These are phyloP conservation scores for Boletus edulis DNA, from an alignment of 768 basidiomycete species.

Conservation along the genomic window DNA sequence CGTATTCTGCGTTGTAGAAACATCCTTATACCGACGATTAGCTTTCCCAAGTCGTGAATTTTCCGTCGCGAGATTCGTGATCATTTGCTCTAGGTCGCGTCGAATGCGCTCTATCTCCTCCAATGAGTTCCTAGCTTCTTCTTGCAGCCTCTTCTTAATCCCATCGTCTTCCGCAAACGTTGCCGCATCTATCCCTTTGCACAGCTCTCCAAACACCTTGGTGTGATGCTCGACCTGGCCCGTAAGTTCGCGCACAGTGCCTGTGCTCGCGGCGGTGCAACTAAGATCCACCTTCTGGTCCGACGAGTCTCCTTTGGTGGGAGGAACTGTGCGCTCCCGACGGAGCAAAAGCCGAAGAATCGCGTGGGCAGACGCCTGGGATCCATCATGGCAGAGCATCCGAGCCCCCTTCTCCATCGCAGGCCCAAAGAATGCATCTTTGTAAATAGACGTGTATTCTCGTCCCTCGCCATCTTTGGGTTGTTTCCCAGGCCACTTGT, in stretches of 20 bases:
- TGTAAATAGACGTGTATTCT: constrained; percentile 36
- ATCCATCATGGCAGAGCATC: constrained; percentile 40
- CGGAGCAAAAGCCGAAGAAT: constrained; percentile 43
- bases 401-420: constrained; percentile 46
- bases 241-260: constrained; percentile 43
- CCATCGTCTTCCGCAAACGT: constrained; percentile 39
- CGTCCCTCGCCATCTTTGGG: constrained; percentile 29
- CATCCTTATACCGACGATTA: constrained; percentile 13
- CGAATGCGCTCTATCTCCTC: constrained; percentile 41
- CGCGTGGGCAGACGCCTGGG: constrained; percentile 40
- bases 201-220: constrained; percentile 40
- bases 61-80: constrained; percentile 34
- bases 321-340: constrained; percentile 36
- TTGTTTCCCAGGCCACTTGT: constrained; percentile 41
- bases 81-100: constrained; percentile 39
- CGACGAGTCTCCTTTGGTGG: constrained; percentile 45
- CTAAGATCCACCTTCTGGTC: constrained; percentile 38
- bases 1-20: constrained; percentile 9
- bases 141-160: constrained; percentile 36
- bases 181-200: constrained; percentile 41
- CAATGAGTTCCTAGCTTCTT: constrained; percentile 38
- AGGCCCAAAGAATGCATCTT: constrained; percentile 43
- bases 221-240: constrained; percentile 41
- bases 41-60: constrained; percentile 27
- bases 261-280: constrained; percentile 44